Evolutionary conservation across 306 rosid genomes (phyloP).

Genomic region (Prunus mongolica): DNA sequence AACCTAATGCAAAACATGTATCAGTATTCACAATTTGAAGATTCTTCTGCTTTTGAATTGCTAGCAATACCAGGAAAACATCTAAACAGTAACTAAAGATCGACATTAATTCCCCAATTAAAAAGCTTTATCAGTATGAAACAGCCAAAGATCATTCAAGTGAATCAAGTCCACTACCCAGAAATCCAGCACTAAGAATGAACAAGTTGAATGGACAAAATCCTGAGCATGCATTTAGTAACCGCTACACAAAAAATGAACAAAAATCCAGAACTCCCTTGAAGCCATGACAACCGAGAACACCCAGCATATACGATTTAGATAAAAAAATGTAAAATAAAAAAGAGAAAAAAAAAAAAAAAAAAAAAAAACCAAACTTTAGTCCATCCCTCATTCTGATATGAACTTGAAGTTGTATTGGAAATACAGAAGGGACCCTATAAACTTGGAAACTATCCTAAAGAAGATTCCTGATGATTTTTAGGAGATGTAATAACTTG

Average conservation of each 20-base stretch:
- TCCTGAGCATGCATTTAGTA: no score
- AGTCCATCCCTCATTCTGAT: no score
- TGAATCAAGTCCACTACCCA: not conserved
- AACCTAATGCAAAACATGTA: not conserved
- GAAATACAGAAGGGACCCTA: no score
- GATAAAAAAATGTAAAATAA: not conserved
- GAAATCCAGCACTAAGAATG: not conserved
- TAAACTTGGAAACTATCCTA: no score
- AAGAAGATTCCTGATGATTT: no score
- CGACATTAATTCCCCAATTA: no score
- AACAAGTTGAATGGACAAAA: not conserved
- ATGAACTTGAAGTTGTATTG: no score
- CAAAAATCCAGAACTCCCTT: not conserved
- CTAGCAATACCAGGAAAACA: not conserved
- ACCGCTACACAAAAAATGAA: not conserved
- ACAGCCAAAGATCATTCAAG: no score
- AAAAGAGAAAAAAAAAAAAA: not conserved
- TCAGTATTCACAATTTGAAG: not conserved
- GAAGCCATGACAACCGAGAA: not conserved
- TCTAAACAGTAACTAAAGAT: no score
- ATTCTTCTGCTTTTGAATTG: not conserved
- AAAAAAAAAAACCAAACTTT: no score
- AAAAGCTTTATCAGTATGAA: no score
- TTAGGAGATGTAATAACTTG: no score
- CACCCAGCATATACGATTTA: not conserved